Evolutionary conservation across 139 green algal species (phyloP).

Genomic region (Protoeuglena noctilucae): DNA sequence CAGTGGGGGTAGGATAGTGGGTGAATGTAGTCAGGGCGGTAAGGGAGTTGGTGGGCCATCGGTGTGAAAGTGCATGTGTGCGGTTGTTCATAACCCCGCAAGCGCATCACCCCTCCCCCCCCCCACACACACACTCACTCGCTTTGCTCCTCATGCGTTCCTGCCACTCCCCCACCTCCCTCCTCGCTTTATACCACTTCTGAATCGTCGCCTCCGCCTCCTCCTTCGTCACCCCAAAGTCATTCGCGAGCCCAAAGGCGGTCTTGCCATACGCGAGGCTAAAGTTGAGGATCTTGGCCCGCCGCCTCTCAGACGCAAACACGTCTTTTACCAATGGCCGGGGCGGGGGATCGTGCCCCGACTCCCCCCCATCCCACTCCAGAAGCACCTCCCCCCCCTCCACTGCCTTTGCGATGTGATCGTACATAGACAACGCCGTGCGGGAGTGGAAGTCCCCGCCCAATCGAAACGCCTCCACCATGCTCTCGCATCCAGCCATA

Average conservation of each 20-base stretch:
- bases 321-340: constrained; percentile 79
- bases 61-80: too few species aligned
- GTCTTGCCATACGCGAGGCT: constrained; percentile 98
- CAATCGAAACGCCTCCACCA: constrained; percentile 72
- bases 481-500: constrained; percentile 72
- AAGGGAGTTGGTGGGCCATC: too few species aligned
- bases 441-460: constrained; percentile 88
- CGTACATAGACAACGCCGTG: constrained; percentile 89
- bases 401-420: constrained; percentile 80
- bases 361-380: too few species aligned
- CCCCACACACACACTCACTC: too few species aligned
- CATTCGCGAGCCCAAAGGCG: constrained; percentile 74
- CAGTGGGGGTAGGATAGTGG: too few species aligned
- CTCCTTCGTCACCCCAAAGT: constrained; percentile 61
- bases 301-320: constrained; percentile 51
- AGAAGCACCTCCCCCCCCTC: constrained; percentile 35
- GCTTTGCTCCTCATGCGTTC: constrained; percentile 26
- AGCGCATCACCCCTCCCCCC: constrained; percentile 1
- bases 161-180: constrained; percentile 70
- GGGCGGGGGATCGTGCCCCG: constrained; percentile 14
- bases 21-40: too few species aligned
- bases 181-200: constrained; percentile 58
- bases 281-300: constrained; percentile 97
- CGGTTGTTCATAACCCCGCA: too few species aligned
- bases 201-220: constrained; percentile 81